Percentiles rank a stretch among this genome's conserved stretches.
phyloP scores from a whole-genome alignment of 768 basidiomycete genomes.

The Amanita pseudoporphyria region DNA sequence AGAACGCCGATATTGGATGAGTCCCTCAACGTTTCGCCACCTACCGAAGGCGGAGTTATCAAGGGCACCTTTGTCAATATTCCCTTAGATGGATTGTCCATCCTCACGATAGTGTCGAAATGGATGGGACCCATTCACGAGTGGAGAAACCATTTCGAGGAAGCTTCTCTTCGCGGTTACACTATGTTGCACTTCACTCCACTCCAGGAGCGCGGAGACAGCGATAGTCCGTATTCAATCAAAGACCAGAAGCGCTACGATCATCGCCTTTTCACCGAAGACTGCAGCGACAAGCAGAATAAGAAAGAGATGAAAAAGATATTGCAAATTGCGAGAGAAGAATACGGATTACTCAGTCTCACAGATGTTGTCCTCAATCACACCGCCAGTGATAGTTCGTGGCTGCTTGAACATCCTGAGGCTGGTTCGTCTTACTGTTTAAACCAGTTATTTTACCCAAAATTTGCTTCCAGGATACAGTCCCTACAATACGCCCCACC shows the following conservation, averaged over 20 bases:
- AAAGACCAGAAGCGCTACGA: constrained; percentile 82
- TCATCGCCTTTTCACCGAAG: constrained; percentile 49
- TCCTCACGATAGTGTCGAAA: constrained; percentile 90
- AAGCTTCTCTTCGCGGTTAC: constrained; percentile 85
- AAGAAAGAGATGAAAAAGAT: constrained; percentile 49
- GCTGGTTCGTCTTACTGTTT: constrained; percentile 46
- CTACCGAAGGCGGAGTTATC: constrained; percentile 44
- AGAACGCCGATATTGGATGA: constrained; percentile 65
- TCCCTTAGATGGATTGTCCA: constrained; percentile 79
- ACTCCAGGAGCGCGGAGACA: constrained; percentile 82
- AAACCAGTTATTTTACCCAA: neutral
- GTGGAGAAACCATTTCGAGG: constrained; percentile 75
- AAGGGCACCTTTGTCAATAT: constrained; percentile 49
- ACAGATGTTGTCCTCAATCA: constrained; percentile 98
- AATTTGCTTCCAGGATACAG: constrained; percentile 57
- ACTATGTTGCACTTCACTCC: constrained; percentile 99
- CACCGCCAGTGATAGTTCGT: constrained; percentile 88
- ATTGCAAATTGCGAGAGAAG: constrained; percentile 62
- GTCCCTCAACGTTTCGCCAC: constrained; percentile 40
- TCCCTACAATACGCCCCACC: constrained; percentile 84
- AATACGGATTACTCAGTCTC: constrained; percentile 81
- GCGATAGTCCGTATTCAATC: constrained; percentile 91
- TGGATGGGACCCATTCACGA: constrained; percentile 87
- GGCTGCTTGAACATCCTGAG: constrained; percentile 92
- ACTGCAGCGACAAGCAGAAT: constrained; percentile 37